These are phyloP conservation scores for Magnusiomyces sp. DNA, from an alignment of 1,139 yeast species.

Conservation along the genomic window DNA sequence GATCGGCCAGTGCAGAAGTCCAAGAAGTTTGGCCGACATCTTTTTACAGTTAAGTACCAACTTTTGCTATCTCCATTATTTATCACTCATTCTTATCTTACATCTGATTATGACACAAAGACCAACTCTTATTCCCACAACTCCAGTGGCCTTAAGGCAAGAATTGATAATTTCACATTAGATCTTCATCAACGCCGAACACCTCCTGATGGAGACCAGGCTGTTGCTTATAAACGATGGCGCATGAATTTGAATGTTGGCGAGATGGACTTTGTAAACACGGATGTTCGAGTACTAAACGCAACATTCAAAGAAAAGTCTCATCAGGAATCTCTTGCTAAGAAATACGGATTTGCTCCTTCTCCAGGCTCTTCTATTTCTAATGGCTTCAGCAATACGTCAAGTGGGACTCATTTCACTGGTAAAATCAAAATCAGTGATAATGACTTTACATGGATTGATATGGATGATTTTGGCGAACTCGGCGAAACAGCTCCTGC, in stretches of 20 bases:
- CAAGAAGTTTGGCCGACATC: slow-evolving; percentile 62
- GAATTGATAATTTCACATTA: slow-evolving; percentile 53
- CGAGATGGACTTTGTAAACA: slow-evolving; percentile 58
- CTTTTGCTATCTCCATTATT: slow-evolving; percentile 65
- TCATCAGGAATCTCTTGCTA: slow-evolving; percentile 41
- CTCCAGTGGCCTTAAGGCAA: slow-evolving; percentile 74
- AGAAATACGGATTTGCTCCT: slow-evolving; percentile 19
- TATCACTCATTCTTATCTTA: slow-evolving; percentile 63
- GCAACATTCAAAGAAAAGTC: slow-evolving; percentile 59
- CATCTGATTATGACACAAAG: slow-evolving; percentile 38
- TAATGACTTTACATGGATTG: slow-evolving; percentile 62
- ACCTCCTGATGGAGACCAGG: slow-evolving; percentile 43
- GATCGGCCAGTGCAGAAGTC: slow-evolving; percentile 33
- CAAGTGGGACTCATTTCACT: slow-evolving; percentile 15
- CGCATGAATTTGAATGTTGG: slow-evolving; percentile 69
- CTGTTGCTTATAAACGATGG: slow-evolving; percentile 46
- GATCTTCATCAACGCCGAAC: slow-evolving; percentile 85
- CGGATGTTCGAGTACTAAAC: slow-evolving; percentile 64
- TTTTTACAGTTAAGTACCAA: slow-evolving; percentile 74
- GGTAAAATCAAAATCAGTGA: slow-evolving; percentile 36
- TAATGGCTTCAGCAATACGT: slow-evolving; percentile 12
- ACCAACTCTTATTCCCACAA: slow-evolving; percentile 43
- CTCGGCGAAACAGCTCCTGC: slow-evolving; percentile 38
- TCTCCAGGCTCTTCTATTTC: slow-evolving; percentile 18
- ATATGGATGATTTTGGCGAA: slow-evolving; percentile 72